These are phyloP conservation scores for Gnaphalium uliginosum DNA, from an alignment of 129 eudicot species.

Conservation along the genomic window DNA sequence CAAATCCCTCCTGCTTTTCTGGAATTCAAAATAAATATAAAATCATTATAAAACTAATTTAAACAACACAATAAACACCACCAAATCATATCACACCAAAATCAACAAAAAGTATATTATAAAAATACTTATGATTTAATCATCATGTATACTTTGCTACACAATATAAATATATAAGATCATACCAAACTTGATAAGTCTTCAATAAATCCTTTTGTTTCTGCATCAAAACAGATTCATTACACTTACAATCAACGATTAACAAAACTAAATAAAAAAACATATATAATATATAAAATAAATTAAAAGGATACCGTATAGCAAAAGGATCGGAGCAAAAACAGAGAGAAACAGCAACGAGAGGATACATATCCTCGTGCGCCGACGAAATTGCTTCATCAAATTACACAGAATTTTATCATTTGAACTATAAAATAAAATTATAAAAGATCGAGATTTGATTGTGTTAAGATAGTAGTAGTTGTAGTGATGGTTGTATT, in stretches of 20 bases:
- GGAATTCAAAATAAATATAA: conserved; percentile 11
- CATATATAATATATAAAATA: neutral
- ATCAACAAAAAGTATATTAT: neutral
- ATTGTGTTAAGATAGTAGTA: neutral
- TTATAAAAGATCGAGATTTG: conserved; percentile 17
- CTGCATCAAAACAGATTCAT: conserved; percentile 35
- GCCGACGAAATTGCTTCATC: conserved; percentile 69
- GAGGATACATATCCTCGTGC: conserved; percentile 87
- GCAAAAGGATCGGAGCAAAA: conserved; percentile 60
- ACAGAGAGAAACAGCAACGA: conserved; percentile 71
- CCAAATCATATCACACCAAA: conserved; percentile 2
- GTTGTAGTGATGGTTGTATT: neutral
- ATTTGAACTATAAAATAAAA: neutral
- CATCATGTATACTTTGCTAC: neutral
- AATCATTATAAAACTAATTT: neutral
- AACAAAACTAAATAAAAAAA: neutral
- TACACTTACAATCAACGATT: neutral
- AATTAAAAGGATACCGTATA: conserved; percentile 36
- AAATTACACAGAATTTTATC: conserved; percentile 5
- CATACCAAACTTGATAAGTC: conserved; percentile 75
- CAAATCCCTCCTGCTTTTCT: conserved; percentile 75
- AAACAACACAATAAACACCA: conserved; percentile 7
- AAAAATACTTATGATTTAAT: conserved; percentile 1
- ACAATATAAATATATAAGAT: conserved; percentile 7
- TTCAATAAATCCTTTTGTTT: conserved; percentile 49